A percentile compares a stretch with the other conserved stretches of the same genome.
Evolutionary conservation across 192 early-diverging fungal species (phyloP).

Genomic region (Coemansia sp.): DNA sequence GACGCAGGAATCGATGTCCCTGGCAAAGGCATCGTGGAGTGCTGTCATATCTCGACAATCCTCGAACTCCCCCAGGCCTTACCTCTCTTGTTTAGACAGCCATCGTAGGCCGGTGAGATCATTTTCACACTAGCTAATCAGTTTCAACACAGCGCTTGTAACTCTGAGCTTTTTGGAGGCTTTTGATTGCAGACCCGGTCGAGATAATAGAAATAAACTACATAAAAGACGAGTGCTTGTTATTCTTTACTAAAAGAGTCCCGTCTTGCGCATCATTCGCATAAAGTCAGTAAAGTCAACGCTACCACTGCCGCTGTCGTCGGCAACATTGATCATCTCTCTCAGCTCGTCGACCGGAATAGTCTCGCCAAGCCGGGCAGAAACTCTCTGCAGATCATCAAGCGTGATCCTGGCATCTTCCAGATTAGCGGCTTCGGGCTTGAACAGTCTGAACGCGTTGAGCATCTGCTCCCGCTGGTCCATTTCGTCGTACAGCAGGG

Average conservation of each 20-base stretch:
- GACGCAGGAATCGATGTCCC: not conserved
- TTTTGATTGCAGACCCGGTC: too few species aligned
- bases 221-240: not conserved
- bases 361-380: slow-evolving; percentile 64
- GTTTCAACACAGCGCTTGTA: too few species aligned
- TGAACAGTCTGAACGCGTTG: slow-evolving; percentile 78
- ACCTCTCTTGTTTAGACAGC: slow-evolving; percentile 56
- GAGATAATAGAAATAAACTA: not conserved
- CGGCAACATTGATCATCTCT: slow-evolving; percentile 71
- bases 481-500: slow-evolving; percentile 26
- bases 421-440: slow-evolving; percentile 65
- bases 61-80: slow-evolving; percentile 63
- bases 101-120: not conserved
- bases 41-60: slow-evolving; percentile 59
- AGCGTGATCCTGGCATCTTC: slow-evolving; percentile 63
- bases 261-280: slow-evolving; percentile 61
- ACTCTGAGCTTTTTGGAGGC: too few species aligned
- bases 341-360: slow-evolving; percentile 66
- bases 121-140: not conserved
- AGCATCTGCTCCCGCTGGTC: slow-evolving; percentile 71
- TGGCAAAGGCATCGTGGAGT: not conserved
- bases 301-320: slow-evolving; percentile 62
- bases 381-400: slow-evolving; percentile 69
- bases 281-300: slow-evolving; percentile 69
- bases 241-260: slow-evolving; percentile 47